phyloP scores from a whole-genome alignment of 169 alveolate species.

The Plasmodium gonderi region DNA sequence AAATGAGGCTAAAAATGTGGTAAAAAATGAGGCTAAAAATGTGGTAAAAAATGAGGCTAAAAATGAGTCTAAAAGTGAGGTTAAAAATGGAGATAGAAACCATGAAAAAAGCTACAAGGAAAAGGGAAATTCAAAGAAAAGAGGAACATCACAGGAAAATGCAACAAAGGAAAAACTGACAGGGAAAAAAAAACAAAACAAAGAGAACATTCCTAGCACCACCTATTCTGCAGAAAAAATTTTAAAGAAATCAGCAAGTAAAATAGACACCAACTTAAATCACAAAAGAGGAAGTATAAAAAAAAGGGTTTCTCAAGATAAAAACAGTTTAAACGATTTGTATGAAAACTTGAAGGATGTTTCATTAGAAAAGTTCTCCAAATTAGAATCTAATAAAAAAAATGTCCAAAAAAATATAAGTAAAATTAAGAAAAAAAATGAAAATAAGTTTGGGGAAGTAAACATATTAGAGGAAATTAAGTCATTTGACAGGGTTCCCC shows the following conservation, averaged over 20 bases:
- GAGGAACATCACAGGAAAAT: background rate
- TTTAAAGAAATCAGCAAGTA: background rate
- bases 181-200: slow-evolving; percentile 3
- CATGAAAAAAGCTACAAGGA: background rate
- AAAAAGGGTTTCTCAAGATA: slow-evolving; percentile 14
- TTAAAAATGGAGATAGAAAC: background rate
- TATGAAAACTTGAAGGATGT: background rate
- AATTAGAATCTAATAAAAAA: background rate
- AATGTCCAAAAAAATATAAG: background rate
- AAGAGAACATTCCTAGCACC: background rate
- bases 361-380: background rate
- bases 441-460: background rate
- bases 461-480: background rate
- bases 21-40: no score
- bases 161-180: background rate
- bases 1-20: no score
- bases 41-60: no score
- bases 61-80: background rate
- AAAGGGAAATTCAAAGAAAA: background rate
- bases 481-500: background rate
- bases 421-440: slow-evolving; percentile 1
- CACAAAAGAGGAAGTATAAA: background rate
- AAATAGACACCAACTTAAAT: slow-evolving; percentile 14
- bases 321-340: background rate
- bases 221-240: slow-evolving; percentile 32